Conservation (phyloP, 2,329 filamentous ascomycete genomes). For the Epichloe hybrida region DNA sequence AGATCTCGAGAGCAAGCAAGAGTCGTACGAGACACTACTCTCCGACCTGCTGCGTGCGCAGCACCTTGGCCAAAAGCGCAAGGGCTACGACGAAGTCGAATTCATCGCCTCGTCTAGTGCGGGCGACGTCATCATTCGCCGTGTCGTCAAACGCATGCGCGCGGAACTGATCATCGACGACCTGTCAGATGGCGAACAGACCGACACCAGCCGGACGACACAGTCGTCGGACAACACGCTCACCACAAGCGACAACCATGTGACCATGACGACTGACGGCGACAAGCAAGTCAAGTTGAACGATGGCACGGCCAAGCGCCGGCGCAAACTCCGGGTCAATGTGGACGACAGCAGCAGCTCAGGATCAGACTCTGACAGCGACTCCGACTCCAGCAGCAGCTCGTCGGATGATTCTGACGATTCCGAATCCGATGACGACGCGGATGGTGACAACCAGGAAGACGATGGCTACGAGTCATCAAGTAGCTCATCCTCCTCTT, state of each 20-base stretch:
- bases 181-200: constrained; percentile 36
- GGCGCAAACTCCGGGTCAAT: constrained; percentile 37
- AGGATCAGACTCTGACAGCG: constrained; percentile 17
- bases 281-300: constrained; percentile 30
- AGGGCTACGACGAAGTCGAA: constrained; percentile 39
- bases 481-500: constrained; percentile 30
- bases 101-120: constrained; percentile 37
- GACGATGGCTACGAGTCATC: constrained; percentile 19
- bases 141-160: constrained; percentile 49
- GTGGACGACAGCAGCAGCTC: constrained; percentile 29
- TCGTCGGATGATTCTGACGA: constrained; percentile 22
- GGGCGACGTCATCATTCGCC: constrained; percentile 34
- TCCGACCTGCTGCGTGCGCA: constrained; percentile 29
- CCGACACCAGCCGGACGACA: constrained; percentile 18
- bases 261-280: constrained; percentile 13
- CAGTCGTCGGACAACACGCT: constrained; percentile 17
- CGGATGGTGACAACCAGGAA: constrained; percentile 7
- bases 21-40: constrained; percentile 42
- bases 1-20: constrained; percentile 34
- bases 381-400: constrained; percentile 21
- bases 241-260: constrained; percentile 15
- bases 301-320: constrained; percentile 35
- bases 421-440: constrained; percentile 14
- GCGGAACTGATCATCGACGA: constrained; percentile 44
- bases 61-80: constrained; percentile 27